Evolutionary conservation across 225 moss, liverwort and hornwort genomes (phyloP).

Genomic region (Bryoerythrophyllum caledonicum): DNA sequence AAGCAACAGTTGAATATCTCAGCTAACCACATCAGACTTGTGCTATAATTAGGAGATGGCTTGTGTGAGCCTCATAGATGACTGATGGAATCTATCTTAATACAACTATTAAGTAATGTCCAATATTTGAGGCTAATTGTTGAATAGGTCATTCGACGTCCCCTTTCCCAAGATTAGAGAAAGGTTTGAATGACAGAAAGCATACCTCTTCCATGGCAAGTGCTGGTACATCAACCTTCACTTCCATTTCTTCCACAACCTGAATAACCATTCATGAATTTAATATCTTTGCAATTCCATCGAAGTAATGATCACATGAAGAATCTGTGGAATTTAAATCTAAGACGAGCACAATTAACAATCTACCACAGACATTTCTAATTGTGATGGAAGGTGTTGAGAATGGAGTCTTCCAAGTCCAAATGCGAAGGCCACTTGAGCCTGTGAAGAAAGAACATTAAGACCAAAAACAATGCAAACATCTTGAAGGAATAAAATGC

Average conservation of each 20-base stretch:
- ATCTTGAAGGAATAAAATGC: not conserved
- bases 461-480: not conserved
- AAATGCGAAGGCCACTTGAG: not conserved
- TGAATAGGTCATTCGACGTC: not conserved
- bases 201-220: constrained; percentile 98
- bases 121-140: not conserved
- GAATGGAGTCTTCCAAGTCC: not conserved
- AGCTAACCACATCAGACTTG: not conserved
- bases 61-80: constrained; percentile 9
- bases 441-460: not conserved
- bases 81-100: not conserved
- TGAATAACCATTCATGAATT: constrained; percentile 26
- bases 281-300: not conserved
- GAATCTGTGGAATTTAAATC: not conserved
- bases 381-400: not conserved
- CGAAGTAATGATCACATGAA: not conserved
- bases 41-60: not conserved
- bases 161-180: not conserved
- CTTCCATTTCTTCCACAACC: constrained; percentile 82
- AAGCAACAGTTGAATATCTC: not conserved
- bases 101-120: not conserved
- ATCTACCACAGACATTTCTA: not conserved
- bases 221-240: constrained; percentile 87
- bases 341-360: not conserved
- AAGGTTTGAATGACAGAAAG: constrained; percentile 5